Evolutionary conservation across 805 yeast genomes (phyloP), one percentile per base, ranked within the genome.

Genomic region (Saccharomyces paradoxus): DNA sequence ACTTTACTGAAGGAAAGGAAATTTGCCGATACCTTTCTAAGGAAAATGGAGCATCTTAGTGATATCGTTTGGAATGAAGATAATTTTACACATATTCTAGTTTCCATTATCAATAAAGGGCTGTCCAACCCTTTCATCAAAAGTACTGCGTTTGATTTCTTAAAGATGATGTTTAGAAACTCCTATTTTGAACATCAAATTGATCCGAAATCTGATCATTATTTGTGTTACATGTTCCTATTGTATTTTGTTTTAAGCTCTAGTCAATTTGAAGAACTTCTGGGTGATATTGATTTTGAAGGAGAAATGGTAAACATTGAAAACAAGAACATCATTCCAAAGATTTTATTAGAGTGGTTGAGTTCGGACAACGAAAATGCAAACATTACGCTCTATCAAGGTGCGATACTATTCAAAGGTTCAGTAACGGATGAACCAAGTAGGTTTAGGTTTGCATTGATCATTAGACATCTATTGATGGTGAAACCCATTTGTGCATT

Each of bases 91-190:
- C 74, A 76, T 29, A 73, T 81, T 21, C 64, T 85, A 37, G 65
- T 81, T 30, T 71, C 74, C 48, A 62, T 78, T 22, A 68, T 81
- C 21, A 72, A 80, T 3, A 82, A 79, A 62, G 92, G 91, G 0
- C 66, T 85, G 46, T 77, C 79, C 41, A 68, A 81, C 8, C 81
- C 89, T 7, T 82, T 79, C 54, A 74, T 84, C 22, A 79, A 77
- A 55, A 77, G 75, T 9, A 70, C 75, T 2, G 78, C 87, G 0
- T 63, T 80, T 32, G 71, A 69, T 1, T 72, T 80, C 26, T 62
- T 84, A 60, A 73, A 71, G 50, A 62, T 68, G 0, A 65, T 81
- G 26, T 76, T 81, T 63, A 69, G 70, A 24, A 68, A 75, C 21
- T 70, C 83, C 57, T 75, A 72, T 55, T 62, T 60, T 30, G 77